A percentile compares a stretch with the other conserved stretches of the same genome.
phyloP scores from a whole-genome alignment of 2,329 filamentous ascomycete genomes.

The Ophiostoma novo-ulmi region DNA sequence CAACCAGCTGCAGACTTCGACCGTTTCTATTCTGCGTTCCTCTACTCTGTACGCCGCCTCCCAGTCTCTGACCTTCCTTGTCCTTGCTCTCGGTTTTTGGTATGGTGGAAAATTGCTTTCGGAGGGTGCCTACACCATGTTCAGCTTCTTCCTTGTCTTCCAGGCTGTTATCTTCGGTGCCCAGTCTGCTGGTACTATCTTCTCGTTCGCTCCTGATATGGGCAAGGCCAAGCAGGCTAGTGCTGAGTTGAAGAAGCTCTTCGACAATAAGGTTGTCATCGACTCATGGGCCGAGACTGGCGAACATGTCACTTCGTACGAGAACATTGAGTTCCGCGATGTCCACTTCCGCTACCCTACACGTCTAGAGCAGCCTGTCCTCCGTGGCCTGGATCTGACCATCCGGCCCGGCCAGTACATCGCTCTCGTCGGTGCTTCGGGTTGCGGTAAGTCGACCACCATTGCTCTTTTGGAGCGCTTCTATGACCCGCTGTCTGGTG shows the following conservation, averaged over 20 bases:
- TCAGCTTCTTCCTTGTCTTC: slow-evolving; percentile 92
- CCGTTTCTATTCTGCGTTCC: slow-evolving; percentile 70
- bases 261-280: slow-evolving; percentile 75
- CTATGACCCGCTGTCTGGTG: slow-evolving; percentile 80
- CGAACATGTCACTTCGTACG: slow-evolving; percentile 54
- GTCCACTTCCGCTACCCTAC: slow-evolving; percentile 95
- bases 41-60: slow-evolving; percentile 76
- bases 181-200: slow-evolving; percentile 84
- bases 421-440: slow-evolving; percentile 87
- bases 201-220: slow-evolving; percentile 88
- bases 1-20: slow-evolving; percentile 59
- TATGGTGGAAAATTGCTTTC: slow-evolving; percentile 77
- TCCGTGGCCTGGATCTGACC: slow-evolving; percentile 72
- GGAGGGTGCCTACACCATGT: slow-evolving; percentile 64
- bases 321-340: slow-evolving; percentile 80
- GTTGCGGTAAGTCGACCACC: slow-evolving; percentile 90
- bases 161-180: slow-evolving; percentile 83
- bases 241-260: slow-evolving; percentile 71
- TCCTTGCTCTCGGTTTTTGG: slow-evolving; percentile 86
- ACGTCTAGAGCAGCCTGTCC: slow-evolving; percentile 82
- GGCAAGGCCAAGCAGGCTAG: slow-evolving; percentile 86
- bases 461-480: slow-evolving; percentile 90
- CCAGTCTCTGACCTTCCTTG: slow-evolving; percentile 78
- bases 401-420: slow-evolving; percentile 76
- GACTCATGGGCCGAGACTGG: slow-evolving; percentile 75